Base-by-base conservation (phyloP, 257 asterid genomes). In the Linderniella brevidens region DNA sequence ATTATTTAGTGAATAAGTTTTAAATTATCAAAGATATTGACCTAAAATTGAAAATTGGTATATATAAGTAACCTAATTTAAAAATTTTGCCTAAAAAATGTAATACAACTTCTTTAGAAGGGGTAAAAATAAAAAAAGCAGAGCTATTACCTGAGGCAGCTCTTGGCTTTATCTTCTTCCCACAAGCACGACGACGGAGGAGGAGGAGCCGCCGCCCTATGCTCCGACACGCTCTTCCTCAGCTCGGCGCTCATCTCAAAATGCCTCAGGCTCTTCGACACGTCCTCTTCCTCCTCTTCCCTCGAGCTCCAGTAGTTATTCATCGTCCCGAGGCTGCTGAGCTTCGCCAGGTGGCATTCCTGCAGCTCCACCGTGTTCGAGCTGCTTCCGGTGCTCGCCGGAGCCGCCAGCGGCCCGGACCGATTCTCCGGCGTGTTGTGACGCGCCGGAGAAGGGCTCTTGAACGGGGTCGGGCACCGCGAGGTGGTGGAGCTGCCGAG, bases 301-400 rank as follows among this genome's bases (percentile, higher is more conserved):
- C 93, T 73, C 5, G 95, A 76, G 63, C 96, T 85, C 99, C 99
- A 90, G n/a, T n/a, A n/a, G n/a, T n/a, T n/a, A 43, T 78, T 84
- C 8, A 87, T 68, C 53, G 67, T 50, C 64, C 76, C 94, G 1
- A 61, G 48, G 15, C 66, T 74, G 15, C 66, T 74, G 20, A 87
- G 61, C 67, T 87, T 82, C n/a, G 92, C 93, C 12, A 87, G 63
- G 63, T 87, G 93, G 57, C 76, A 66, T n/a, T 76, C 93, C 53
- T 82, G 81, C 57, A 87, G 49, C 25, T 83, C 77, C 41, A 70
- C 56, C 3, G 77, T 68, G 65, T 80, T 94, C 36, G 75, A 59
- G 57, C 73, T 49, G 53, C 57, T 66, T 19, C 71, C 59, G 11
- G 52, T n/a, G 39, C 67, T 55, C 4, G 65, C 50, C 12, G 52